Percentiles rank a stretch among this genome's conserved stretches.
These are phyloP conservation scores for Fusarium sp. DNA, from an alignment of 2,329 filamentous ascomycete species.

Conservation along the genomic window DNA sequence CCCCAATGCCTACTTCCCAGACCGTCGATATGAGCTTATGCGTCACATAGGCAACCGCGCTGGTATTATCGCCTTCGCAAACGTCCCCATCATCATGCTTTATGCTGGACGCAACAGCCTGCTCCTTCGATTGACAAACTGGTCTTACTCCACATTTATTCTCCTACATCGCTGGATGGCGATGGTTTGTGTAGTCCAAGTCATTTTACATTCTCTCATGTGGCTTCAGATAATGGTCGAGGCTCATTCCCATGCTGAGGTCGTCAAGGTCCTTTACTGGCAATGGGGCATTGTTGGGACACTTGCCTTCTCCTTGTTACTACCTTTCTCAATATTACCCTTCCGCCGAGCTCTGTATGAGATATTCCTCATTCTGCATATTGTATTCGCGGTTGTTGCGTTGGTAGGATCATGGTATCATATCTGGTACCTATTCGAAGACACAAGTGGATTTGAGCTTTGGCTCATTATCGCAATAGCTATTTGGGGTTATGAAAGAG, in stretches of 20 bases:
- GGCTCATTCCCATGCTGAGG: slow-evolving; percentile 43
- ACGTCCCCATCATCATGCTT: slow-evolving; percentile 56
- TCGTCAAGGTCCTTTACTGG: slow-evolving; percentile 54
- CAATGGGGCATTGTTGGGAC: slow-evolving; percentile 57
- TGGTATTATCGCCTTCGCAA: slow-evolving; percentile 55
- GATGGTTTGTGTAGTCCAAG: slow-evolving; percentile 57
- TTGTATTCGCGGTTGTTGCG: slow-evolving; percentile 54
- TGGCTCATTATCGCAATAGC: slow-evolving; percentile 47
- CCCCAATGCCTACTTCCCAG: slow-evolving; percentile 48
- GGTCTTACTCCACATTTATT: slow-evolving; percentile 61
- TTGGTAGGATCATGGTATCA: slow-evolving; percentile 59
- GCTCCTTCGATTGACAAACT: slow-evolving; percentile 60
- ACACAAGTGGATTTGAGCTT: slow-evolving; percentile 56
- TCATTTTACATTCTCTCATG: slow-evolving; percentile 59
- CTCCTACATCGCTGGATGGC: slow-evolving; percentile 63
- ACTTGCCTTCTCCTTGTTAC: slow-evolving; percentile 46
- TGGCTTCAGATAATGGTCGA: slow-evolving; percentile 51
- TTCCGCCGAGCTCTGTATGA: slow-evolving; percentile 56
- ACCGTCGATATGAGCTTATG: slow-evolving; percentile 44
- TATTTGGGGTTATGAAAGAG: slow-evolving; percentile 47
- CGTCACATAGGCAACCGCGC: slow-evolving; percentile 54
- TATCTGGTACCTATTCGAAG: slow-evolving; percentile 50
- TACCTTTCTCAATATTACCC: slow-evolving; percentile 50
- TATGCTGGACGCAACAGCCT: slow-evolving; percentile 61
- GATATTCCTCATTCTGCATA: slow-evolving; percentile 58